Conservation (phyloP, 345 rosid species). For the Trapa incisa region DNA sequence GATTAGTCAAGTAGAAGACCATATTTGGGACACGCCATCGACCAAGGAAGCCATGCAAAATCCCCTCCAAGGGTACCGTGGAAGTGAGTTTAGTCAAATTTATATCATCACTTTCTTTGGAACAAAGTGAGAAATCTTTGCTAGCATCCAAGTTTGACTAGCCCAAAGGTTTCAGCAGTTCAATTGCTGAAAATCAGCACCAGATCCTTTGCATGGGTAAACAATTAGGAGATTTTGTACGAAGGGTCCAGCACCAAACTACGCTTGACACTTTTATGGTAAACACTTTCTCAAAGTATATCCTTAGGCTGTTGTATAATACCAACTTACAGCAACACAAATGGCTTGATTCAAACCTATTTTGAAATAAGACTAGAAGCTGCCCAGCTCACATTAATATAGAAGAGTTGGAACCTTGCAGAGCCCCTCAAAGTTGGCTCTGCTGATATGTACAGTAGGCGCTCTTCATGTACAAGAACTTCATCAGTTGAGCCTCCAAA, state of each 20-base stretch:
- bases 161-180: neutral
- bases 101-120: neutral
- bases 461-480: neutral
- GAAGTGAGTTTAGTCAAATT: neutral
- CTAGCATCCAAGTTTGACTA: neutral
- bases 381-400: neutral
- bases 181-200: neutral
- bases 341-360: too few relatives aligned
- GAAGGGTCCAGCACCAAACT: neutral
- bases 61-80: neutral
- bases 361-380: too few relatives aligned
- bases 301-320: neutral
- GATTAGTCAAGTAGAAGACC: neutral
- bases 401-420: neutral
- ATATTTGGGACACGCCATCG: constrained; percentile 4
- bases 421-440: neutral
- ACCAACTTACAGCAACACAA: neutral
- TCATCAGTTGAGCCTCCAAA: neutral
- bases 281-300: neutral
- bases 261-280: neutral
- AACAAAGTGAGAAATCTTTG: neutral
- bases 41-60: neutral
- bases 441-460: neutral
- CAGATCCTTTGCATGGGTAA: neutral
- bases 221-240: neutral